These are phyloP conservation scores for Mycena indigotica DNA, from an alignment of 768 basidiomycete species.

Conservation along the genomic window DNA sequence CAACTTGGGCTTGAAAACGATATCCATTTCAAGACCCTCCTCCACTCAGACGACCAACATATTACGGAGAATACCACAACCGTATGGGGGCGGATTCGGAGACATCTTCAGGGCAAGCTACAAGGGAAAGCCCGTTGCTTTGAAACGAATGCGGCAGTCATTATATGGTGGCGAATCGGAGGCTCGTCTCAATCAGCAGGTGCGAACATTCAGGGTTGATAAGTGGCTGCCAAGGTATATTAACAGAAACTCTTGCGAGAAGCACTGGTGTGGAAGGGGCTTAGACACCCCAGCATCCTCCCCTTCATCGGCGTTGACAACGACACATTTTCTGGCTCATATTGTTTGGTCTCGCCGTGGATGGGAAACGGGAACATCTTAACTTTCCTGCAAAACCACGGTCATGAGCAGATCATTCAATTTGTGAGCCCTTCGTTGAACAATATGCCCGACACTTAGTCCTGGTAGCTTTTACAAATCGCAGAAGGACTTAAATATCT, in stretches of 20 bases:
- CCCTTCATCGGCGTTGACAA: conserved; percentile 3
- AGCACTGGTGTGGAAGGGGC: conserved; percentile 14
- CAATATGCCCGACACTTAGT: background rate
- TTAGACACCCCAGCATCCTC: conserved; percentile 15
- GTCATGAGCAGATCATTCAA: conserved; percentile 23
- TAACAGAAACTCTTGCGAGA: background rate
- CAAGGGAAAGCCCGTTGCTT: conserved; percentile 10
- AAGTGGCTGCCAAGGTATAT: background rate
- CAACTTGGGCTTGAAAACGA: background rate
- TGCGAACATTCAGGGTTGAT: background rate
- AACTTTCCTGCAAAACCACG: conserved; percentile 23
- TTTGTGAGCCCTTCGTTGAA: conserved; percentile 2
- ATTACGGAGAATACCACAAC: conserved; percentile 6
- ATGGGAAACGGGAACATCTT: conserved; percentile 31
- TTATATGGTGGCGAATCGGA: conserved; percentile 8
- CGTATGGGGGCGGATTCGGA: conserved; percentile 14
- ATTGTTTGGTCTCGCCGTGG: conserved; percentile 34
- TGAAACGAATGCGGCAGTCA: conserved; percentile 15
- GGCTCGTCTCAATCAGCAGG: conserved; percentile 11
- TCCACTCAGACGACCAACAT: background rate
- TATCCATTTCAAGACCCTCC: background rate
- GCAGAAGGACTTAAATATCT: conserved; percentile 28
- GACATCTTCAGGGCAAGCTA: conserved; percentile 14
- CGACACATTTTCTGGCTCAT: conserved; percentile 23
- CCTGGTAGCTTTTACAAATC: conserved; percentile 21